Evolutionary conservation across 2,329 filamentous ascomycete species (phyloP), one percentile per base, ranked within the genome.

Genomic region (Colletotrichum noveboracense): DNA sequence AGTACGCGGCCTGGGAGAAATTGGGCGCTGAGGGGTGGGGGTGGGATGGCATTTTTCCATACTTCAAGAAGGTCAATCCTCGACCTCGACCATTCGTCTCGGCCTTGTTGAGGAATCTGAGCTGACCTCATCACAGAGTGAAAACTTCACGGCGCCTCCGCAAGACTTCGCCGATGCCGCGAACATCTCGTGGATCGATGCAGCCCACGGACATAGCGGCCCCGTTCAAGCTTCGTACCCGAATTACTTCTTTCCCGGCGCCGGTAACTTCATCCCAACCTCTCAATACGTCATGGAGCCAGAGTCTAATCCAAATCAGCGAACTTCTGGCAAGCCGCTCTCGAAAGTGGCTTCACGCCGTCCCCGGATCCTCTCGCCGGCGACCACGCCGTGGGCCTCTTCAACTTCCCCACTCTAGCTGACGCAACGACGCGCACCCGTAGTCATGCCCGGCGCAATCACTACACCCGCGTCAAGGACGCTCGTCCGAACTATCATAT

Each of bases 401-500:
- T 80, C 71, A 81, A 78, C 43, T 70, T 71, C 18, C 71, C 79
- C 62, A 84, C 70, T 74, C 79, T 81, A 43, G 78, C 64, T 12
- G 80, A 78, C 70, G 85, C 18, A 78, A 83, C 55, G 66, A 84
- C 48, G 74, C 82, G 60, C 79, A 86, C 61, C 62, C 77, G 30
- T 74, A 83, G 78, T 67, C 77, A 82, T 70, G 80, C 80, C 7
- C 78, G 78, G 43, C 72, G 79, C 18, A 80, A 80, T 55, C 81
- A 82, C 62, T 83, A 81, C 66, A 79, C 79, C 9, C 74, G 78
- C 16, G 81, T 83, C 36, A 77, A 77, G 6, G 78, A 76, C 2
- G 82, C 88, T 3, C 86, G 91, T 62, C 87, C 89, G 0, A 92
- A 93, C 71, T 87, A 94, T 3, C 89, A 93, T 72, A 85, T 94